Evolutionary conservation across 2,329 filamentous ascomycete species (phyloP), one percentile per base, ranked within the genome.

Genomic region (Coniochaeta sp.): DNA sequence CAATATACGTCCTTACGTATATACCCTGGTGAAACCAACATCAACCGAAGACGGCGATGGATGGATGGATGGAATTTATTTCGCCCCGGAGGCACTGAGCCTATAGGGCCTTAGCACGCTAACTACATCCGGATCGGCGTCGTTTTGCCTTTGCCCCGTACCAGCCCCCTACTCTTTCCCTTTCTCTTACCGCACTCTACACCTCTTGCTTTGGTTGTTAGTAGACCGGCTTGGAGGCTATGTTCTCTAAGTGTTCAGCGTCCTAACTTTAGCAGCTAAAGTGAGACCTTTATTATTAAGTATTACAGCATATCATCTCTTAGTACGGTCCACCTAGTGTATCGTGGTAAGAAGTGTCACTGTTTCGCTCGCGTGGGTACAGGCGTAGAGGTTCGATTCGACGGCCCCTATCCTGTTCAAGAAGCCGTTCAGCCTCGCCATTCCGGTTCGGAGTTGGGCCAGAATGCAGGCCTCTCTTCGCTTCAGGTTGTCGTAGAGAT

Each of bases 161-260:
- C 30, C 9, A 32, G 30, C 49, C 49, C 33, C 16, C 33, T n/a
- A n/a, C n/a, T 16, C 7, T 12, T 51, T 51, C n/a, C 22, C 38
- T 32, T 32, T 20, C 12, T 16, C 18, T n/a, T 9, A 46, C 18
- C 6, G 6, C 35, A 49, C 32, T 14, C 26, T 26, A 31, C 49
- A 33, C 51, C 51, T 49, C 48, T 53, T 49, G n/a, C 14, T n/a
- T 32, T 32, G n/a, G 31, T 48, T 48, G 13, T 32, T 47, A 52
- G 48, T 40, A 53, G 51, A 40, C 48, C 51, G 16, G 24, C 51
- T 53, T 53, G 51, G 51, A 53, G 48, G 47, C 16, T 50, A 24
- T 40, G 16, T 53, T 53, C 52, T 51, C 48, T 42, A 53, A 53
- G 52, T 53, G 52, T 51, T 53, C 30, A 32, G 30, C 30, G 30